Evolutionary conservation across 1,284 basidiomycete genomes (phyloP), one percentile per base, ranked within the genome.

Genomic region (Uromyces viciae-fabae): DNA sequence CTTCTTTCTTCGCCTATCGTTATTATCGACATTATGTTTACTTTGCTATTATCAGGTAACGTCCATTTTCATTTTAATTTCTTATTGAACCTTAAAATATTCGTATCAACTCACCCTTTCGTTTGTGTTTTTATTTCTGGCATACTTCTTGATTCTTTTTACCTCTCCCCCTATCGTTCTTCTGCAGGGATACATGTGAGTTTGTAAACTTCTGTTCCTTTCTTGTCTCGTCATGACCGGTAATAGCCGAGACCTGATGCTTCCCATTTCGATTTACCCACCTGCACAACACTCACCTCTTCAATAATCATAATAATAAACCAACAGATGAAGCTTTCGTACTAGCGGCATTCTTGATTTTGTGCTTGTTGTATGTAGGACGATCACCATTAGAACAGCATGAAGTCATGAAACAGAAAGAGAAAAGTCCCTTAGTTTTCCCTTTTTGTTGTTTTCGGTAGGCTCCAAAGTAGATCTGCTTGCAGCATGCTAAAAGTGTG

Each of bases 291-390:
- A 2, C 38, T 8, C 28, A 95, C 85, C 95, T 93, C 85, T 71
- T 83, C 66, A 25, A 66, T 22, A 7, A 8, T 56, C 52, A n/a
- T 4, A 4, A 64, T 8, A 4, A 25, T 8, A n/a, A 8, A 17
- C 31, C 5, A 28, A 8, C 22, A 49, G 84, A 84, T 68, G 85
- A 93, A 90, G 91, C 92, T 14, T 86, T 93, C 75, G 93, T 92
- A 1, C 86, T 94, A n/a, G 82, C 85, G 33, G 85, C 85, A 5
- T 87, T 86, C 75, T 82, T 84, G 75, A 87, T 95, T 40, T 89
- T 96, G 3, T 88, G 95, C 78, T 91, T 95, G 60, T 92, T 94
- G 85, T 94, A 91, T 85, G 92, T 95, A 0, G 92, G 93, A 14
- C 88, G 88, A 9, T 92, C 91, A 0, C 90, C 90, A 0, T 82